Evolutionary conservation across 805 yeast genomes (phyloP), one percentile per base, ranked within the genome.

Genomic region (Ogataea trehalophila): DNA sequence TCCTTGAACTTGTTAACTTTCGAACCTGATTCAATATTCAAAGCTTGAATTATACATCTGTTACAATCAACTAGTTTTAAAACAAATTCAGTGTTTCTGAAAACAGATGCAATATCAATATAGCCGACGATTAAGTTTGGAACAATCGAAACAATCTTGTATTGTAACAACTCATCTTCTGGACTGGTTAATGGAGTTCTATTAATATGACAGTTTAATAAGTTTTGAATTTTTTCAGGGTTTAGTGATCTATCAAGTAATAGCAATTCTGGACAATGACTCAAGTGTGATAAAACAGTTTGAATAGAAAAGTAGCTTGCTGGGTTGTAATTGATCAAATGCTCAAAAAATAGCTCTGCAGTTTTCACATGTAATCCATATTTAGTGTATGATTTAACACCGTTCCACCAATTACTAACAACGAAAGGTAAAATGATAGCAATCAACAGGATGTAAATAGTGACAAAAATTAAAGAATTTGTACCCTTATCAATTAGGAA

Each of bases 321-420:
- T 11, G 94, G 92, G 60, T 81, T 82, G 61, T 77, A 77, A 67
- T 89, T 91, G 50, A 88, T 76, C 61, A 89, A 67, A 53, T 77
- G 75, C 57, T 86, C 84, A 41, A 87, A 82, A 60, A 86, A 87
- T 47, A 72, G 62, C 4, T 87, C 78, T 5, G 99, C 96, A n/a
- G 98, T 86, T 26, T 80, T 78, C 43, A 85, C 82, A 54, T 87
- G 87, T 50, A 94, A 73, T 4, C 96, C 97, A 56, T 80, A 81
- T 57, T 83, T 87, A 26, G 97, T 94, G 60, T 80, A 81, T 3
- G 85, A 71, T 62, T 85, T 86, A 44, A 89, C 88, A 46, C 80
- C 81, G 41, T 73, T 72, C 99, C 99, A 94, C 97, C 97, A 92
- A 29, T 73, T 71, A 37, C 89, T 86, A 31, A 95, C 98, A 41